A percentile compares a stretch with the other conserved stretches of the same genome.
Evolutionary conservation across 805 yeast genomes (phyloP).

Genomic region (Pichia nakasei): DNA sequence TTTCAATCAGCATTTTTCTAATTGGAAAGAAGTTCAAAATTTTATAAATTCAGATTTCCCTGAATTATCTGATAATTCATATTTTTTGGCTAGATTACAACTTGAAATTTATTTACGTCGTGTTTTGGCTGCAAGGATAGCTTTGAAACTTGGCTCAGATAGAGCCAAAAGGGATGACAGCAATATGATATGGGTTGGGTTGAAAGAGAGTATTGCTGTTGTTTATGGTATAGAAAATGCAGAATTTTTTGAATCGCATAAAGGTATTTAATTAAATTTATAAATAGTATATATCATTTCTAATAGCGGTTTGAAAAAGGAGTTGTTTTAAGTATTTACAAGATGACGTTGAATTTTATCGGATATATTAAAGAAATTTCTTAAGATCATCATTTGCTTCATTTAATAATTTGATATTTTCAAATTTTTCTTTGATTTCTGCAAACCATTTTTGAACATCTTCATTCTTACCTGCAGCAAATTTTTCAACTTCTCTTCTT

Average conservation of each 20-base stretch:
- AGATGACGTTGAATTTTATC: too few relatives aligned
- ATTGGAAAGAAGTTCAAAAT: slow-evolving; percentile 13
- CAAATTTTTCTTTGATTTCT: slow-evolving; percentile 14
- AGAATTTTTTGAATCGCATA: slow-evolving; percentile 17
- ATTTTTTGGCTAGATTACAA: slow-evolving; percentile 19
- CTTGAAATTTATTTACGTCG: slow-evolving; percentile 26
- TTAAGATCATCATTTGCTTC: slow-evolving; percentile 17
- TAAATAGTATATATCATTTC: too few relatives aligned
- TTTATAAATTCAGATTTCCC: slow-evolving; percentile 12
- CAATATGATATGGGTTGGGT: slow-evolving; percentile 26
- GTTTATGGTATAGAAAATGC: slow-evolving; percentile 34
- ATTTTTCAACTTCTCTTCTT: slow-evolving; percentile 13
- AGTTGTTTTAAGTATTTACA: too few relatives aligned
- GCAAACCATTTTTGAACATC: slow-evolving; percentile 16
- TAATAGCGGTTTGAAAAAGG: too few relatives aligned
- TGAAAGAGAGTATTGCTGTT: slow-evolving; percentile 46
- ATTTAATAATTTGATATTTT: slow-evolving; percentile 21
- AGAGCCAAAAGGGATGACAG: slow-evolving; percentile 14
- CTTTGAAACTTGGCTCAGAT: slow-evolving; percentile 19
- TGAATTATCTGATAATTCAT: slow-evolving; percentile 19
- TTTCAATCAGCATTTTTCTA: slow-evolving; percentile 9
- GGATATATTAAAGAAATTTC: background rate
- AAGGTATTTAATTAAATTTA: background rate
- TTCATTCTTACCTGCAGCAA: slow-evolving; percentile 17
- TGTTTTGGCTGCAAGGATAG: slow-evolving; percentile 24